A percentile compares a stretch with the other conserved stretches of the same genome.
Conservation (phyloP, 352 stramenopile species). For the Blastocystis sp. region DNA sequence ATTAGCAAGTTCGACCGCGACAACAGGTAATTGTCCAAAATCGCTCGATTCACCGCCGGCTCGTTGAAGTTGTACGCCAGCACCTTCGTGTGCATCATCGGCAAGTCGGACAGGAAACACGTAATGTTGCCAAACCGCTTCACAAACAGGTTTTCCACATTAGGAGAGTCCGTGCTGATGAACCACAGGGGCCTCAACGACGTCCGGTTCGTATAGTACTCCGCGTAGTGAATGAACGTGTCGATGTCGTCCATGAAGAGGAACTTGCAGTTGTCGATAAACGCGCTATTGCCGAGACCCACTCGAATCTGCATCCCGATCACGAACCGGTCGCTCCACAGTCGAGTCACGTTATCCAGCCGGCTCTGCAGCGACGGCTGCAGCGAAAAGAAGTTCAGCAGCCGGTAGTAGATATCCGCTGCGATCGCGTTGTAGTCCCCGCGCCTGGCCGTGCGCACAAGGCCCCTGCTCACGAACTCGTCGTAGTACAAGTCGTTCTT, state of each 20-base stretch:
- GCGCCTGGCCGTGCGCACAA: slow-evolving; percentile 43
- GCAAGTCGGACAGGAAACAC: slow-evolving; percentile 4
- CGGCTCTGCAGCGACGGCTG: neutral
- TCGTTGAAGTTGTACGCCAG: slow-evolving; percentile 35
- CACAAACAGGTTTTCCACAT: slow-evolving; percentile 22
- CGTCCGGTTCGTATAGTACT: slow-evolving; percentile 59
- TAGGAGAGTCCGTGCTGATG: slow-evolving; percentile 43
- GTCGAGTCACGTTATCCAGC: neutral
- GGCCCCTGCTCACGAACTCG: slow-evolving; percentile 8
- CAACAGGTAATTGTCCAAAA: slow-evolving; percentile 64
- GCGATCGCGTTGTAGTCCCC: slow-evolving; percentile 33
- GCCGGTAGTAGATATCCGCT: slow-evolving; percentile 40
- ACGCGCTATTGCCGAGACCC: slow-evolving; percentile 56
- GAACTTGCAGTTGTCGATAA: slow-evolving; percentile 70
- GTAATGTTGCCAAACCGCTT: neutral
- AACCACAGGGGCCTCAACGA: slow-evolving; percentile 38
- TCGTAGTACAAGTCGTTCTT: slow-evolving; percentile 68
- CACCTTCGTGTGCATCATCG: slow-evolving; percentile 40
- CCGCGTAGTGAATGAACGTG: slow-evolving; percentile 51
- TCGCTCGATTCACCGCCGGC: slow-evolving; percentile 33
- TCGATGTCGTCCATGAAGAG: slow-evolving; percentile 33
- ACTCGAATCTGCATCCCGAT: slow-evolving; percentile 61
- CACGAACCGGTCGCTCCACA: slow-evolving; percentile 46
- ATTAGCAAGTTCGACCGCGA: slow-evolving; percentile 39
- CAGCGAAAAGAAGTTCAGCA: slow-evolving; percentile 62